A percentile compares a stretch with the other conserved stretches of the same genome.
Conservation (phyloP, 2,329 filamentous ascomycete genomes). For the Colletotrichum sojae region DNA sequence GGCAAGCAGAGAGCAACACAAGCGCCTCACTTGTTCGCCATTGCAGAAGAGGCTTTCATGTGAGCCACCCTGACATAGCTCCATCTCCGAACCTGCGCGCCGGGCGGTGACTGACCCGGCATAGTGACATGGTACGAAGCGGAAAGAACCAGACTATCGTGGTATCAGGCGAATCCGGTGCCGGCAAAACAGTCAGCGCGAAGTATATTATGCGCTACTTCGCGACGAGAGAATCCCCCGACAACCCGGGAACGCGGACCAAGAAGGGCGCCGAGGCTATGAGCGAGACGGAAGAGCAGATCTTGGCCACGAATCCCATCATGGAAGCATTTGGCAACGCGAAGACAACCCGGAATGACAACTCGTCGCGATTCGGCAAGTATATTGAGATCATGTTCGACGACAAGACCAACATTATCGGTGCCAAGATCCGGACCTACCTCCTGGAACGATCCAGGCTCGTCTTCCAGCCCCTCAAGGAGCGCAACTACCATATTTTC, state of each 20-base stretch:
- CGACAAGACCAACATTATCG: slow-evolving; percentile 93
- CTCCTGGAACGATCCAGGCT: slow-evolving; percentile 94
- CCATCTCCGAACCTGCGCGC: neutral
- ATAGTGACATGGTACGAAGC: slow-evolving; percentile 95
- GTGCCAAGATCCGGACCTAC: slow-evolving; percentile 97
- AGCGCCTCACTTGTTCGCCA: slow-evolving; percentile 97
- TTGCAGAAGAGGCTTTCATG: slow-evolving; percentile 99
- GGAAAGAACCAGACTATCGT: slow-evolving; percentile 97
- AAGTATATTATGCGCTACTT: slow-evolving; percentile 99
- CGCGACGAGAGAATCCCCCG: slow-evolving; percentile 94
- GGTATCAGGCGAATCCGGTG: slow-evolving; percentile 98
- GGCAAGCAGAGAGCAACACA: slow-evolving; percentile 97
- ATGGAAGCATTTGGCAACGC: slow-evolving; percentile 99
- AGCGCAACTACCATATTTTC: slow-evolving; percentile 99
- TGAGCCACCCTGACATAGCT: slow-evolving; percentile 60
- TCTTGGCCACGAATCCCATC: slow-evolving; percentile 97
- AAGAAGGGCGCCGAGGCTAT: slow-evolving; percentile 85
- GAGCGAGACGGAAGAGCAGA: slow-evolving; percentile 99
- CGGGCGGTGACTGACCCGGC: slow-evolving; percentile 52
- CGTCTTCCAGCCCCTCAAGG: slow-evolving; percentile 97
- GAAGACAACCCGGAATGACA: slow-evolving; percentile 99
- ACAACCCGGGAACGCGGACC: slow-evolving; percentile 82
- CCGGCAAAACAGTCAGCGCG: slow-evolving; percentile 98
- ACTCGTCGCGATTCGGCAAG: slow-evolving; percentile 98
- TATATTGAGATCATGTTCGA: slow-evolving; percentile 99